phyloP scores from a whole-genome alignment of 345 rosid species.

The Tarenaya hassleriana region DNA sequence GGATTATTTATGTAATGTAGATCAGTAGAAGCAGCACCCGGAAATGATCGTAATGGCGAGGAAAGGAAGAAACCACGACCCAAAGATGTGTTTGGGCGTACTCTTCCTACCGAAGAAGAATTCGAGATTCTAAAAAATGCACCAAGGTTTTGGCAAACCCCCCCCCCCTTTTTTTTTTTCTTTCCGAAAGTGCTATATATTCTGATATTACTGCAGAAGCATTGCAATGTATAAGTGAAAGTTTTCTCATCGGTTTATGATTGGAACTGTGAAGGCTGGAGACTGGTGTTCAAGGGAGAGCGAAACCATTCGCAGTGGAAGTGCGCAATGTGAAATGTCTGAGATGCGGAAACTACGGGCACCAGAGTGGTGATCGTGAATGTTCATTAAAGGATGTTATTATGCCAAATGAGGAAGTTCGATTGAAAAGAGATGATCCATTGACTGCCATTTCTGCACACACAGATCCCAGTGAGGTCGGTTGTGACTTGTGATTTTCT shows the following conservation, averaged over 20 bases:
- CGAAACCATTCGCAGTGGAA: constrained; percentile 89
- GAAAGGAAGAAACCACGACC: constrained; percentile 79
- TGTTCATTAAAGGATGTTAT: constrained; percentile 93
- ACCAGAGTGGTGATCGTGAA: constrained; percentile 97
- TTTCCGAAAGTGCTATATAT: not conserved
- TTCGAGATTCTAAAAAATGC: constrained; percentile 81
- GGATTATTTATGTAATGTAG: constrained; percentile 29
- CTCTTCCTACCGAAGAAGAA: constrained; percentile 90
- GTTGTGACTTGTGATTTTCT: constrained; percentile 5
- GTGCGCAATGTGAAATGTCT: constrained; percentile 85
- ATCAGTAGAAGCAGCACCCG: constrained; percentile 25
- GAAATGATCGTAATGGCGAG: constrained; percentile 27
- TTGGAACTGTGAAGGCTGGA: constrained; percentile 51
- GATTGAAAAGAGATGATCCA: constrained; percentile 92
- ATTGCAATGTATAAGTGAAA: not conserved
- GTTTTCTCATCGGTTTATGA: not conserved
- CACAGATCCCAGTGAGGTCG: constrained; percentile 75
- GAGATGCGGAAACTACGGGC: constrained; percentile 88
- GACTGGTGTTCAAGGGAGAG: constrained; percentile 78
- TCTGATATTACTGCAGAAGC: constrained; percentile 2
- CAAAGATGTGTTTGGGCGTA: constrained; percentile 95
- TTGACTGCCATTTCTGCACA: constrained; percentile 83
- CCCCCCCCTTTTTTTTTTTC: constrained; percentile 1
- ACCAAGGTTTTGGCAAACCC: constrained; percentile 57
- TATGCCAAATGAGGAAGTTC: constrained; percentile 91